phyloP scores from a whole-genome alignment of 2,329 filamentous ascomycete genomes.

The Pezicula carpinea region DNA sequence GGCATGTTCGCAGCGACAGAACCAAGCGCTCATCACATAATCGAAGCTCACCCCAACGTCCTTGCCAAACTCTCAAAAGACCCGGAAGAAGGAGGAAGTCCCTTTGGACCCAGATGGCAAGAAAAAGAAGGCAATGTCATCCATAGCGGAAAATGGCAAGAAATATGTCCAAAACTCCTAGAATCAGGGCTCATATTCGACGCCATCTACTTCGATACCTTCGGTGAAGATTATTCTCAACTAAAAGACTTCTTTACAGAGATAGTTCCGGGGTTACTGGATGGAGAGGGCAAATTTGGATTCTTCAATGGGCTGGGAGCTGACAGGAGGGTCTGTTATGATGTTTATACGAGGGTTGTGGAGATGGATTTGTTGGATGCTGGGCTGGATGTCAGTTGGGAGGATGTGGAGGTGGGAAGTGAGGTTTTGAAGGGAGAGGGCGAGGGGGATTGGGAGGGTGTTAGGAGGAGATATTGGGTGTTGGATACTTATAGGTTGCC shows the following conservation, averaged over 20 bases:
- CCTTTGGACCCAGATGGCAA: no score
- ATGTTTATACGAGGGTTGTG: constrained; percentile 88
- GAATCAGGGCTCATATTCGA: constrained; percentile 69
- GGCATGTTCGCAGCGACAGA: constrained; percentile 64
- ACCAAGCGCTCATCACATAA: constrained; percentile 72
- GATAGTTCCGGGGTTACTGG: constrained; percentile 74
- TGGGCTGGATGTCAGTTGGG: constrained; percentile 85
- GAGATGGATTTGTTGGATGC: constrained; percentile 89
- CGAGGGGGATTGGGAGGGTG: constrained; percentile 79
- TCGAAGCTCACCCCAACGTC: constrained; percentile 80
- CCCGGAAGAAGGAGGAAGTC: constrained; percentile 44
- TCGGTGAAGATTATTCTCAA: constrained; percentile 87
- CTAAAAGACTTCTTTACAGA: constrained; percentile 86
- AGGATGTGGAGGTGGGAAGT: constrained; percentile 69
- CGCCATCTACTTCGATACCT: constrained; percentile 96
- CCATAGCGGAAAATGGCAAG: constrained; percentile 75
- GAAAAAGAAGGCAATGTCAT: constrained; percentile 41
- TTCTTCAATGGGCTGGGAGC: constrained; percentile 92
- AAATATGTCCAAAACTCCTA: constrained; percentile 65
- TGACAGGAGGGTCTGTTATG: constrained; percentile 88
- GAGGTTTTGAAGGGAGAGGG: constrained; percentile 57
- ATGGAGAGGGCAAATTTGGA: constrained; percentile 69
- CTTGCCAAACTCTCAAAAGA: constrained; percentile 52
- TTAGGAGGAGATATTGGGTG: constrained; percentile 85
- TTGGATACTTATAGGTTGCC: constrained; percentile 74